Evolutionary conservation across 495 filamentous ascomycete genomes (phyloP).

Genomic region (Mycothermus thermophilus): DNA sequence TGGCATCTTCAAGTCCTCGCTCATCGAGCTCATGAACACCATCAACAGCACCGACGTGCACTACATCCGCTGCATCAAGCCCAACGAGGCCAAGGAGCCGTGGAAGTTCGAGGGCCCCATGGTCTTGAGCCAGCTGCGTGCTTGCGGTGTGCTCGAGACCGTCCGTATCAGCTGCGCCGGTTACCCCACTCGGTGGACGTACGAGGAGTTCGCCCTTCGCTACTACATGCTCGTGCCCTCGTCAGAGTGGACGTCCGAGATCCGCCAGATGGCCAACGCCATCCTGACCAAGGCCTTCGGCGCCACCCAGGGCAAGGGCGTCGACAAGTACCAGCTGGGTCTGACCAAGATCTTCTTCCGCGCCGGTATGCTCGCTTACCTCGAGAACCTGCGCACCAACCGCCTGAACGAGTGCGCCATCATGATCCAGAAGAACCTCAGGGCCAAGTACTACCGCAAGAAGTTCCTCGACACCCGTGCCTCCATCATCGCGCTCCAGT

Average conservation of each 20-base stretch:
- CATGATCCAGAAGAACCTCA: slow-evolving; percentile 98
- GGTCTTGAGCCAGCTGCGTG: slow-evolving; percentile 93
- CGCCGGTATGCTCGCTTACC: slow-evolving; percentile 93
- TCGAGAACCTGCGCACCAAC: slow-evolving; percentile 84
- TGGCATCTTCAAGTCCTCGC: slow-evolving; percentile 94
- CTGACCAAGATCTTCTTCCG: slow-evolving; percentile 99
- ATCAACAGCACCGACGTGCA: slow-evolving; percentile 97
- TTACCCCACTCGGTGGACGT: slow-evolving; percentile 97
- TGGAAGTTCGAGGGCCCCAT: slow-evolving; percentile 99
- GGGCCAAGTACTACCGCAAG: slow-evolving; percentile 85
- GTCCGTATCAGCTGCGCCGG: slow-evolving; percentile 96
- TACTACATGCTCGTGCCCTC: slow-evolving; percentile 99
- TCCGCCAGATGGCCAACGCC: slow-evolving; percentile 80
- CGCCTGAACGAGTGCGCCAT: slow-evolving; percentile 88
- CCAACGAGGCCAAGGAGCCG: slow-evolving; percentile 89
- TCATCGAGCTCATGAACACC: slow-evolving; percentile 96
- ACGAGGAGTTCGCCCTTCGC: slow-evolving; percentile 92
- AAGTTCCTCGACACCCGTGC: slow-evolving; percentile 77
- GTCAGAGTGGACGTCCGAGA: slow-evolving; percentile 80
- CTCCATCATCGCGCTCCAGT: slow-evolving; percentile 68
- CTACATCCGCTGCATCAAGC: slow-evolving; percentile 99
- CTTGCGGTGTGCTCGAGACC: slow-evolving; percentile 97
- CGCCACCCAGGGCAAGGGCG: slow-evolving; percentile 54
- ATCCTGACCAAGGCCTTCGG: slow-evolving; percentile 89
- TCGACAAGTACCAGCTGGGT: slow-evolving; percentile 92